Base-by-base conservation (phyloP, 306 rosid genomes). In the Acacia confusa region DNA sequence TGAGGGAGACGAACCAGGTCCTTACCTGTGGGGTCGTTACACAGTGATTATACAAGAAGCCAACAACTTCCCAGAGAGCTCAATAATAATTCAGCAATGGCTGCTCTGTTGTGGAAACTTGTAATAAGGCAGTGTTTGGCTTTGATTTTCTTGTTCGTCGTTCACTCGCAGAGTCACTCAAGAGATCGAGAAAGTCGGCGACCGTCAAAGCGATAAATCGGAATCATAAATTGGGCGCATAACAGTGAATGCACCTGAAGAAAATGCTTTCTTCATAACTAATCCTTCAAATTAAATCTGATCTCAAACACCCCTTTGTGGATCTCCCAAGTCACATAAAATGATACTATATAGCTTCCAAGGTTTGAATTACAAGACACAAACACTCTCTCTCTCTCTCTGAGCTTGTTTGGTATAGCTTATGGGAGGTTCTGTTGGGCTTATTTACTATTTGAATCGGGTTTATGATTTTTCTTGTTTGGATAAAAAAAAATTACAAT, bases 201-300 rank as follows among this genome's bases (percentile, higher is more conserved):
- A 40, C 22, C 1, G 20, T 90, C 43, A 64, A 45, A 57, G 52
- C 84, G 70, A 48, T 86, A 36, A 90, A 88, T 45, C 13, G 40
- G 9, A 2, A 60, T 48, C 89, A 6, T 90, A 79, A 19, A 19
- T 86, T 36, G 94, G 91, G 15, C 88, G 81, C 61, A 77, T 88
- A 77, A 81, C 91, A 28, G 88, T 88, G 3, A 53, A 41, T 76
- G 27, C 85, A 32, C 79, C 81, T 6, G 88, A 84, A 70, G 90
- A 90, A 78, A 74, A 69, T 22, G 88, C 84, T 15, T 82, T 88
- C 74, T 81, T 81, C 1, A 64, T 77, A 65, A 74, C 66, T 9
- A 68, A 41, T 88, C 78, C 63, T 88, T 90, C 28, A 48, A 76
- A 57, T 90, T 22, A 48, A 76, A 57, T 75, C 87, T 78, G 28